Conservation (phyloP, 352 stramenopile species). For the Phytophthora kernoviae region DNA sequence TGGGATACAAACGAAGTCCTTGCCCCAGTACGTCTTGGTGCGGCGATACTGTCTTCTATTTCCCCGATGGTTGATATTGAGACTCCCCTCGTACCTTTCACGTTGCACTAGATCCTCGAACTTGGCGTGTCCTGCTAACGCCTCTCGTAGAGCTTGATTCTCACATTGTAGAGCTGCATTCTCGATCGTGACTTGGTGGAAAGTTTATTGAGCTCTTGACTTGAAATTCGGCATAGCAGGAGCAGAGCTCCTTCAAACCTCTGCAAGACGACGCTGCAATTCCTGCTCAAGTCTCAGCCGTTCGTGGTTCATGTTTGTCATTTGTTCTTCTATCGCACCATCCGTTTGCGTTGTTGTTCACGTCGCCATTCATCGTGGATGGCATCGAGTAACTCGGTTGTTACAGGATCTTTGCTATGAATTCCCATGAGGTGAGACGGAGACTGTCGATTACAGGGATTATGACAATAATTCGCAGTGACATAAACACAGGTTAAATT, state of each 20-base stretch:
- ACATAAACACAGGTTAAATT: too few relatives aligned
- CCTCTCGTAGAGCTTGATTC: slow-evolving; percentile 5
- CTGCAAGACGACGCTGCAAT: background rate
- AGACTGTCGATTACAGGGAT: too few relatives aligned
- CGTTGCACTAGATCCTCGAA: background rate
- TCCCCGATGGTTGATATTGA: background rate
- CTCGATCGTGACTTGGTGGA: background rate
- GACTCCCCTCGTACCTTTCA: background rate
- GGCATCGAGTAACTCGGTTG: background rate
- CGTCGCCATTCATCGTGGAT: background rate
- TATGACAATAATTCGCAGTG: too few relatives aligned
- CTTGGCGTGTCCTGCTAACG: background rate
- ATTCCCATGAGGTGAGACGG: too few relatives aligned
- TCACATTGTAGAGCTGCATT: slow-evolving; percentile 1
- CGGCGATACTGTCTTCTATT: background rate
- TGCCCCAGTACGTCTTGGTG: background rate
- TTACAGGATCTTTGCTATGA: too few relatives aligned
- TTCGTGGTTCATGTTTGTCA: slow-evolving; percentile 1
- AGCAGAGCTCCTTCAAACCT: background rate
- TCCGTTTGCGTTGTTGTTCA: slow-evolving; percentile 5
- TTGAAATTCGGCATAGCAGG: background rate
- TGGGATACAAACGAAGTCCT: slow-evolving; percentile 7
- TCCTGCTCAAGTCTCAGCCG: slow-evolving; percentile 7
- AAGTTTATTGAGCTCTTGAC: background rate
- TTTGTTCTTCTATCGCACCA: slow-evolving; percentile 2